Base-by-base conservation (phyloP, 2,329 filamentous ascomycete species). In the Immersiporthe knoxdaviesiana region DNA sequence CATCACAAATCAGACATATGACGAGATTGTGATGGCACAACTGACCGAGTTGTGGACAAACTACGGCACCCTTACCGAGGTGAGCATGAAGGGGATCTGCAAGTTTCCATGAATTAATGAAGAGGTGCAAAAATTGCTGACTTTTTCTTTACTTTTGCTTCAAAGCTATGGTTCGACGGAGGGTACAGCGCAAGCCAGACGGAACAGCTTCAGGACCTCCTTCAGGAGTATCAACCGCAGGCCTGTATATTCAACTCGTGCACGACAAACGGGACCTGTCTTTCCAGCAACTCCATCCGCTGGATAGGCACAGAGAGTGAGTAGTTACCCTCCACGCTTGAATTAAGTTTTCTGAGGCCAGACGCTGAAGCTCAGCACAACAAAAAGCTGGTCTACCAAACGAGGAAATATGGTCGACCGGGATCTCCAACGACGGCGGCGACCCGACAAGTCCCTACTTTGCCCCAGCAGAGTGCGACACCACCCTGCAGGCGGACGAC, bases 121-220 rank as follows among this genome's bases (percentile, higher is more conserved):
- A 18, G 5, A 54, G n/a, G 11, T 14, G 24, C 21, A n/a, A 11
- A 7, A 24, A 8, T 63, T 24, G 10, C 18, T 69, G 27, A 62
- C 14, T 30, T 10, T 61, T 14, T n/a, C 11, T 0, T 27, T 37
- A 1, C 10, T n/a, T 39, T 30, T 60, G 27, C 14, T 27, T 44
- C 35, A 35, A 35, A 76, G 74, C 74, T 76, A 50, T 76, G 74
- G 74, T 76, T 76, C 32, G 74, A 75, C 32, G 74, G 74, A n/a
- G 74, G 74, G 1, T 75, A 74, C 61, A 75, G 72, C 59, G 68
- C 67, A 32, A 63, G 72, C 27, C 74, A 75, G 35, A 72, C 62
- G 58, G 58, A 68, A 14, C 72, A 71, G 32, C 72, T 75, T 24
- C 59, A 74, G 66, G 65, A 68, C 10, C 66, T 75, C 2, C 66